phyloP scores from a whole-genome alignment of 2,329 filamentous ascomycete genomes.

The Colletotrichum sp. region DNA sequence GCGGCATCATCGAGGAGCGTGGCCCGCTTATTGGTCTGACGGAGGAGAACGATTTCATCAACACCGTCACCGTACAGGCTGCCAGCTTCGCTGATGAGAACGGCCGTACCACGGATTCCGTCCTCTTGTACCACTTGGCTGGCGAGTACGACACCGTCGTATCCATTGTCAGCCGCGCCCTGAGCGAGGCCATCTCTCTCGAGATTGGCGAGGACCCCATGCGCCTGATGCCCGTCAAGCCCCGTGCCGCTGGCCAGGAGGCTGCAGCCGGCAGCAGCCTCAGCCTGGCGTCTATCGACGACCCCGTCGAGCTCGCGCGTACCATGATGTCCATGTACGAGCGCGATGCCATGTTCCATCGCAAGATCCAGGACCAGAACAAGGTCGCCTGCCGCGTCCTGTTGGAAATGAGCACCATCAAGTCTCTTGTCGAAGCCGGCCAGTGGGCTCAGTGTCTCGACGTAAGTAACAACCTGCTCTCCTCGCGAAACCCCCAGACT shows the following conservation, averaged over 20 bases:
- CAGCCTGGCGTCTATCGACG: slow-evolving; percentile 63
- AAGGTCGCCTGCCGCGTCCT: slow-evolving; percentile 60
- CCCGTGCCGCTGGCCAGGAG: slow-evolving; percentile 55
- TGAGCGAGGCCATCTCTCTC: slow-evolving; percentile 87
- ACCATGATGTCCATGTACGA: slow-evolving; percentile 70
- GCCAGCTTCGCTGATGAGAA: slow-evolving; percentile 94
- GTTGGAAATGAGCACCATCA: slow-evolving; percentile 66
- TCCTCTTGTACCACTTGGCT: slow-evolving; percentile 91
- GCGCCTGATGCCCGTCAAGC: slow-evolving; percentile 80
- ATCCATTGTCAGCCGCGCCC: slow-evolving; percentile 82
- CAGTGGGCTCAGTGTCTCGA: slow-evolving; percentile 64
- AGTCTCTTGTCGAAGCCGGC: slow-evolving; percentile 56
- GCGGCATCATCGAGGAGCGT: slow-evolving; percentile 86
- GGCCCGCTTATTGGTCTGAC: slow-evolving; percentile 80
- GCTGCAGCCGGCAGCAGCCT: slow-evolving; percentile 58
- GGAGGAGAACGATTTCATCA: slow-evolving; percentile 84
- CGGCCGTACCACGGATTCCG: slow-evolving; percentile 90
- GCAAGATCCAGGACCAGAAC: slow-evolving; percentile 62
- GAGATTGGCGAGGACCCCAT: slow-evolving; percentile 84
- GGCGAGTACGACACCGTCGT: slow-evolving; percentile 97
- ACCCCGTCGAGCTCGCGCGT: slow-evolving; percentile 62
- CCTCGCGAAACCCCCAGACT: not conserved
- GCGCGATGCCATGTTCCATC: slow-evolving; percentile 64
- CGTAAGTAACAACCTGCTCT: slow-evolving; percentile 46
- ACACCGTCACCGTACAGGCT: slow-evolving; percentile 90